These are phyloP conservation scores for Cicer chorassanicum DNA, from an alignment of 306 rosid species.

Conservation along the genomic window DNA sequence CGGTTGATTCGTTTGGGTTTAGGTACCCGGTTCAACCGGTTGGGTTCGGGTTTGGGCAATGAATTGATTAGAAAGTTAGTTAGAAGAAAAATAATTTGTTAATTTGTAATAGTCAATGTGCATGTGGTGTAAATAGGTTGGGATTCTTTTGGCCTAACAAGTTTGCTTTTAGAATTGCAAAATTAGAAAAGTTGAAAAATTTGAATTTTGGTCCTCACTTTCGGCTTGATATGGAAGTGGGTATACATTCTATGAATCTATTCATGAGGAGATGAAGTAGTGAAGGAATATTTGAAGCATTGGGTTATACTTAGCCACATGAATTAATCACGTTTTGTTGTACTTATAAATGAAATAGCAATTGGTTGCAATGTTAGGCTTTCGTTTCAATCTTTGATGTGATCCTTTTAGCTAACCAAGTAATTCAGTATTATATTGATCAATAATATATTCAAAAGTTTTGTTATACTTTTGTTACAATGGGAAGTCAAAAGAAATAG, in stretches of 20 bases:
- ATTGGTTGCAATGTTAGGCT: constrained; percentile 40
- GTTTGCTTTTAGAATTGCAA: constrained; percentile 46
- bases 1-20: constrained; percentile 62
- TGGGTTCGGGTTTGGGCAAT: constrained; percentile 60
- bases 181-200: constrained; percentile 4
- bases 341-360: not conserved
- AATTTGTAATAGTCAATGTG: not conserved
- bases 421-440: not conserved
- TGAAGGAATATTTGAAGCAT: constrained; percentile 27
- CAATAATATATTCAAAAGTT: not conserved
- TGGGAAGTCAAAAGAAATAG: not conserved
- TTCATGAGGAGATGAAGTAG: not conserved
- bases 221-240: constrained; percentile 36
- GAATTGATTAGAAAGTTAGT: constrained; percentile 7
- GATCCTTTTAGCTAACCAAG: constrained; percentile 32
- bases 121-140: constrained; percentile 61
- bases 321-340: constrained; percentile 46
- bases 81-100: not conserved
- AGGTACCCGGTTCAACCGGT: constrained; percentile 56
- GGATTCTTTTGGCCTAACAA: constrained; percentile 69
- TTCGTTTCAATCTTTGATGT: constrained; percentile 33
- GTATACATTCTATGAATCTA: constrained; percentile 41
- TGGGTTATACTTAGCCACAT: constrained; percentile 27
- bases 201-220: constrained; percentile 47
- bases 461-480: not conserved